phyloP scores from a whole-genome alignment of 495 filamentous ascomycete species.

The Letharia columbiana region DNA sequence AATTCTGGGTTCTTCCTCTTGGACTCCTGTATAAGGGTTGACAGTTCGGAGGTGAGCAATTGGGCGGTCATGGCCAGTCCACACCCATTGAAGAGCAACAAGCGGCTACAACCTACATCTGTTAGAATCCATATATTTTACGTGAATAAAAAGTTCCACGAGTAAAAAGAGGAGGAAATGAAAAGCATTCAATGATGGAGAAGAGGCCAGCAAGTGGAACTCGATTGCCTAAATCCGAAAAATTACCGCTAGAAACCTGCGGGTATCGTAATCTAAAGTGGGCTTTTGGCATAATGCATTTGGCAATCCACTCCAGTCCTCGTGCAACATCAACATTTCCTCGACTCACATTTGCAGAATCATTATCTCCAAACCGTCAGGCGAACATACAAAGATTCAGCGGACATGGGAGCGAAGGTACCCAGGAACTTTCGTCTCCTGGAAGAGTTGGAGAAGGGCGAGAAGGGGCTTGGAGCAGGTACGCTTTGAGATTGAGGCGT shows the following conservation, averaged over 20 bases:
- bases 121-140: not conserved
- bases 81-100: not conserved
- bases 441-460: slow-evolving; percentile 97
- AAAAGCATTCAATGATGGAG: not conserved
- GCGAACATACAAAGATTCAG: not conserved
- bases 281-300: too few relatives aligned
- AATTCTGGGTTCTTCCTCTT: slow-evolving; percentile 87
- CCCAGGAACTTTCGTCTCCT: slow-evolving; percentile 93
- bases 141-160: not conserved
- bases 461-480: slow-evolving; percentile 96
- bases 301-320: not conserved
- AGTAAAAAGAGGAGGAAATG: not conserved
- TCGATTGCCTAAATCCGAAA: not conserved
- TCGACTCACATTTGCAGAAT: not conserved
- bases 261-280: slow-evolving; percentile 4
- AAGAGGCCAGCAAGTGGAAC: not conserved
- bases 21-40: slow-evolving; percentile 88
- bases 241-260: not conserved
- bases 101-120: not conserved
- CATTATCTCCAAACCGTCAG: not conserved
- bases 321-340: not conserved
- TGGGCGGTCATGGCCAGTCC: slow-evolving; percentile 77
- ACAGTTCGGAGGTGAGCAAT: slow-evolving; percentile 79
- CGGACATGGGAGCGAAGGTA: slow-evolving; percentile 69
- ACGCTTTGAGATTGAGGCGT: slow-evolving; percentile 17